Evolutionary conservation across 257 asterid species (phyloP).

Genomic region (Scutellaria baicalensis): DNA sequence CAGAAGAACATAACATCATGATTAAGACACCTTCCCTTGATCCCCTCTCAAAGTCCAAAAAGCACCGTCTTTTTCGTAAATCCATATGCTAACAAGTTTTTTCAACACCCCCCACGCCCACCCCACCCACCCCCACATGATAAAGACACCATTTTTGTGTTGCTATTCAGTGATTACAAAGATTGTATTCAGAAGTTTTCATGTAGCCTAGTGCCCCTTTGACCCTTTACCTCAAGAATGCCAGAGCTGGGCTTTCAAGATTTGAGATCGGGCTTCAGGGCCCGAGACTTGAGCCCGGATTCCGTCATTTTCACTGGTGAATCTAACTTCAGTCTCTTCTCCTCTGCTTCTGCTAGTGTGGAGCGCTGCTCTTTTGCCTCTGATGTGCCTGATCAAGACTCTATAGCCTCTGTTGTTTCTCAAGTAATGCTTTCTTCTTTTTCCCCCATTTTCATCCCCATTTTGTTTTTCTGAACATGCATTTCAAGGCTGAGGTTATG

Average conservation of each 20-base stretch:
- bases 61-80: conserved; percentile 27
- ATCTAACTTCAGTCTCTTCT: conserved; percentile 79
- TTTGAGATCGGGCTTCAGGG: conserved; percentile 44
- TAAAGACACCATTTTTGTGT: conserved; percentile 20
- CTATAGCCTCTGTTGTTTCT: conserved; percentile 38
- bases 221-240: conserved; percentile 20
- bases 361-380: conserved; percentile 92
- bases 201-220: conserved; percentile 1
- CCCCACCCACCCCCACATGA: conserved; percentile 3
- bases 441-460: background rate
- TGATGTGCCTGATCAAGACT: conserved; percentile 64
- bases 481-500: background rate
- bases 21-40: conserved; percentile 35
- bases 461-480: background rate
- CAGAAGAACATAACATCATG: conserved; percentile 35
- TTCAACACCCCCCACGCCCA: background rate
- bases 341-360: conserved; percentile 85
- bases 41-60: conserved; percentile 38
- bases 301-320: conserved; percentile 71
- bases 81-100: conserved; percentile 15
- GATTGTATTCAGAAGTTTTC: conserved; percentile 12
- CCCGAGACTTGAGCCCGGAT: conserved; percentile 77
- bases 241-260: conserved; percentile 45
- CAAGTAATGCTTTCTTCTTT: conserved; percentile 33
- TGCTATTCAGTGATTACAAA: conserved; percentile 1